Evolutionary conservation across 257 asterid species (phyloP).

Genomic region (Scutellaria barbata): DNA sequence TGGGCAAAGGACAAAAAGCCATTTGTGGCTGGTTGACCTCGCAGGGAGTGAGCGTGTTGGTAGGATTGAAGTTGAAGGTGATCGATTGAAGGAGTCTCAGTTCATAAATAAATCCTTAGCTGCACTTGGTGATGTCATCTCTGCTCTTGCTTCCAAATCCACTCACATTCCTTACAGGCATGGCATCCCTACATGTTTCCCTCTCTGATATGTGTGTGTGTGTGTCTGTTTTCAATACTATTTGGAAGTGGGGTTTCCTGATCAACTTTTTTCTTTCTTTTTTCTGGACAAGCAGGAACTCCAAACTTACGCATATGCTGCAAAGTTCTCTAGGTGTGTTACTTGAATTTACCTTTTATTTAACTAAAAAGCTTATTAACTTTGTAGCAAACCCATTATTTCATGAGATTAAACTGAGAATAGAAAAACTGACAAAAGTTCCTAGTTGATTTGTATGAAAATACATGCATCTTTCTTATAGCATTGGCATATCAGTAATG

Average conservation of each 20-base stretch:
- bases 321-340: constrained; percentile 91
- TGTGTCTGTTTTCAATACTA: not conserved
- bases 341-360: constrained; percentile 7
- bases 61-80: constrained; percentile 93
- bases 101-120: constrained; percentile 91
- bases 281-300: constrained; percentile 68
- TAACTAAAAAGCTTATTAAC: not conserved
- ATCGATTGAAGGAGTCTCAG: constrained; percentile 91
- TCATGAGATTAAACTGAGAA: constrained; percentile 8
- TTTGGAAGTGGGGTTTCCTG: constrained; percentile 28
- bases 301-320: constrained; percentile 97
- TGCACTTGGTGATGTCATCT: constrained; percentile 93
- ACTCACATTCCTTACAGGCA: constrained; percentile 41
- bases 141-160: constrained; percentile 91
- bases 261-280: constrained; percentile 35
- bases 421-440: not conserved
- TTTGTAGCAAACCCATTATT: constrained; percentile 5
- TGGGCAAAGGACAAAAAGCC: constrained; percentile 89
- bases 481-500: constrained; percentile 1
- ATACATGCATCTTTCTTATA: not conserved
- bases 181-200: constrained; percentile 41
- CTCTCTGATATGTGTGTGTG: not conserved
- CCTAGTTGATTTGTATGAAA: not conserved
- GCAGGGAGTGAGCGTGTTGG: constrained; percentile 99
- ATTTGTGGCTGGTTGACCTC: constrained; percentile 95